Base-by-base conservation (phyloP, 208 protist genomes). In the Leptomonas seymouri region DNA sequence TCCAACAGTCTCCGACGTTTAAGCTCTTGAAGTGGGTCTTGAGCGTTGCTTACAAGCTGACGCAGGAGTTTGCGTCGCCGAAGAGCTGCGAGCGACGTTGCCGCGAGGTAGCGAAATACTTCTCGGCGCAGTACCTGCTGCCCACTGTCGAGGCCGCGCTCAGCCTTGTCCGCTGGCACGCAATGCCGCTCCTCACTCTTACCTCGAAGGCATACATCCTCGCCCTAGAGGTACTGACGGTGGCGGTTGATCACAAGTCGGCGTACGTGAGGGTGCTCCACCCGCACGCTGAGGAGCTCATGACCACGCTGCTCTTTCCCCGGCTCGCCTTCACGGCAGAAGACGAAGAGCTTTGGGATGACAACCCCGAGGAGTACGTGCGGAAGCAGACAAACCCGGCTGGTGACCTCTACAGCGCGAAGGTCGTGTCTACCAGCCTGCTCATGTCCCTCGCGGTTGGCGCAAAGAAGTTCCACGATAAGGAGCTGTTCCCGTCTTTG, bases 311-410 rank as follows among this genome's bases (percentile, higher is more conserved):
- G 31, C 71, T 98, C 27, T 98, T 98, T 61, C 93, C 91, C 30
- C 79, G 93, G 20, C 67, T 98, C 30, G 84, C 82, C 71, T 97
- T 94, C 66, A 93, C 84, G n/a, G 45, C 59, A 3, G 80, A 81
- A 27, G 95, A 98, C 61, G 69, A 67, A 25, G 94, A 97, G 76
- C 69, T 98, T 5, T 98, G 87, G 88, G 61, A 80, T 39, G 60
- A 78, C 56, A 97, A 98, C 77, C 94, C 94, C 28, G 82, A 93
- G 53, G 95, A 98, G 75, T 98, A 94, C 76, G 73, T 98, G 30
- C 84, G 91, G 54, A 86, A 85, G 77, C 91, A 96, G 76, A 87
- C 82, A 50, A 94, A 84, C 68, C 74, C 93, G 7, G 57, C 66
- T 12, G 85, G 86, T 21, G 88, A 97, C 68, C 67, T 97, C 14